A percentile compares a stretch with the other conserved stretches of the same genome.
These are phyloP conservation scores for Aspergillus unguis DNA, from an alignment of 2,329 filamentous ascomycete species.

Conservation along the genomic window DNA sequence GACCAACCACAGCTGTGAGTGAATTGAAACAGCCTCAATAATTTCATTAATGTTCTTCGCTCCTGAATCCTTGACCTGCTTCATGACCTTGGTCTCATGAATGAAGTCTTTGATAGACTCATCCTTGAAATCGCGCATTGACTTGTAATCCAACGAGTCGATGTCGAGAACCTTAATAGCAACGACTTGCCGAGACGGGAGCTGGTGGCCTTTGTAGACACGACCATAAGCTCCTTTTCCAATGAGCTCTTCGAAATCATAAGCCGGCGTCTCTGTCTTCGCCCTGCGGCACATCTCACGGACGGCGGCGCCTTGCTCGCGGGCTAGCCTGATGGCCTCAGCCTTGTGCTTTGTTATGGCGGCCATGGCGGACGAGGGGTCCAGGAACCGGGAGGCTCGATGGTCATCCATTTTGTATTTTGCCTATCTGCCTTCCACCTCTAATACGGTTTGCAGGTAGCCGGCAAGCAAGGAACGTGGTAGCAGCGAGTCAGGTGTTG, in stretches of 20 bases:
- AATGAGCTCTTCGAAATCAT: constrained; percentile 51
- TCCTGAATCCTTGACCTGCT: constrained; percentile 59
- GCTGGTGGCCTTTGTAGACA: constrained; percentile 49
- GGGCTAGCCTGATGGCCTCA: constrained; percentile 47
- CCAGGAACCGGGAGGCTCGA: constrained; percentile 35
- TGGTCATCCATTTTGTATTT: constrained; percentile 15
- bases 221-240: constrained; percentile 52
- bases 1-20: constrained; percentile 64
- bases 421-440: not conserved
- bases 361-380: constrained; percentile 42
- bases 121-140: constrained; percentile 45
- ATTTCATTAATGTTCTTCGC: constrained; percentile 63
- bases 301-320: constrained; percentile 45
- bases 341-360: constrained; percentile 48
- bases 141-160: constrained; percentile 48
- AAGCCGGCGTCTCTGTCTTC: constrained; percentile 44
- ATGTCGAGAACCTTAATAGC: constrained; percentile 53
- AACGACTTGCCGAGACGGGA: constrained; percentile 41
- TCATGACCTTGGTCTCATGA: constrained; percentile 61
- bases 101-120: constrained; percentile 55
- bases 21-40: constrained; percentile 61
- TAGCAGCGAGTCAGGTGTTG: not conserved
- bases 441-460: not conserved
- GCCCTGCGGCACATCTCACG: constrained; percentile 47
- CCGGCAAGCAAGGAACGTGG: not conserved